Conservation (phyloP, 139 green algal genomes). For the Tetradesmus lagerheimii region DNA sequence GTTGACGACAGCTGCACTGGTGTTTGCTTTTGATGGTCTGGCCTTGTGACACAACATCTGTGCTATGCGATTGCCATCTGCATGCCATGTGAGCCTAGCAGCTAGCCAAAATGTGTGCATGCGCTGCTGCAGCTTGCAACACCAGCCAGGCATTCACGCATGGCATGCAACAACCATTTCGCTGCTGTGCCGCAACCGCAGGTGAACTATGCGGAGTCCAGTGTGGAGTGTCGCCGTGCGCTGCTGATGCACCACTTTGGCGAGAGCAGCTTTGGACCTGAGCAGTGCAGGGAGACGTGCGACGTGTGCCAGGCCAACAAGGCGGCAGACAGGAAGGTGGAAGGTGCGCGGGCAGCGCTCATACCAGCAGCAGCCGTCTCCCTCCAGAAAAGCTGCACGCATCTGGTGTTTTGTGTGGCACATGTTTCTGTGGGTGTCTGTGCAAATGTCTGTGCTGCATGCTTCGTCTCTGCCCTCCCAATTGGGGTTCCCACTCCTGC, state of each 20-base stretch:
- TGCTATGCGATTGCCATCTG: not conserved
- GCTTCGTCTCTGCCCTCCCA: too few relatives aligned
- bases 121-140: not conserved
- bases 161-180: not conserved
- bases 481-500: too few relatives aligned
- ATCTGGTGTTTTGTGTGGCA: too few relatives aligned
- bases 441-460: too few relatives aligned
- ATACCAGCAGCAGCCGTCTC: too few relatives aligned
- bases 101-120: not conserved
- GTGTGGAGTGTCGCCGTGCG: conserved; percentile 82
- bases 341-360: not conserved
- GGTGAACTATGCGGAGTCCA: conserved; percentile 87
- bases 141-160: not conserved
- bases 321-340: conserved; percentile 24
- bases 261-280: conserved; percentile 72
- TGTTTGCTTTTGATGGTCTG: not conserved
- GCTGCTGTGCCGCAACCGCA: conserved; percentile 41
- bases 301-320: conserved; percentile 75
- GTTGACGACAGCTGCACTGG: not conserved
- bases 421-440: too few relatives aligned
- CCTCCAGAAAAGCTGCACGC: too few relatives aligned
- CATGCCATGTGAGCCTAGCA: not conserved
- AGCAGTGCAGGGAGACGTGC: conserved; percentile 78
- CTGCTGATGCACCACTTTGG: conserved; percentile 91
- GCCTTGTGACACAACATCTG: too few relatives aligned